Base-by-base conservation (phyloP, 345 rosid species). In the Raphanus raphanistrum region DNA sequence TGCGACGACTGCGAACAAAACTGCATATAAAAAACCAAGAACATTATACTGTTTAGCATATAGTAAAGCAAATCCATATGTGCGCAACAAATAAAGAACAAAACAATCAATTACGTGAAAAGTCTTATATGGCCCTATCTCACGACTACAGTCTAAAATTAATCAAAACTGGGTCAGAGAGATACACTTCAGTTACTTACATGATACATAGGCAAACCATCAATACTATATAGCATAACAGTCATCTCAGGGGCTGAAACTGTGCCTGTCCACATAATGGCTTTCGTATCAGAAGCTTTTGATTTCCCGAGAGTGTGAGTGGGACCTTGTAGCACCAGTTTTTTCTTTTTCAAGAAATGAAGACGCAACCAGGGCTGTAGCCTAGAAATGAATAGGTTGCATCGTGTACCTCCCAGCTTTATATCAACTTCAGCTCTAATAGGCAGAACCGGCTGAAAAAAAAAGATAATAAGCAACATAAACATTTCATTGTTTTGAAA, bases 221-320 rank as follows among this genome's bases (percentile, higher is more conserved):
- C 78, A 81, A 86, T 66, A 75, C 87, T 82, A 73, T 87, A 86
- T 6, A 95, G 85, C 82, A 91, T 85, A 77, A 88, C 45, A 63
- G 91, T 88, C 96, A 95, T 88, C 85, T 95, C 99, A 74, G 99
- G 99, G 68, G 99, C 99, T 61, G 99, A 90, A 73, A 90, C 85
- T 76, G 97, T 92, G 83, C 94, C 82, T 16, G 99, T 92, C 99
- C 99, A 95, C 88, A 90, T 85, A 31, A 95, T 76, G 74, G 81
- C 82, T 82, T 91, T 88, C 29, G 80, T 74, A 71, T 86, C 93
- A 35, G 84, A 68, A 10, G 88, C 78, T 76, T 82, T 85, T 60
- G 89, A 76, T 83, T 79, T 91, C 68, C 69, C 81, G 8, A 62
- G 29, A 65, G 83, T 48, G 81, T 85, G 79, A 68, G 69, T 61